phyloP scores from a whole-genome alignment of 2,329 filamentous ascomycete species.

The Xylaria sp. region DNA sequence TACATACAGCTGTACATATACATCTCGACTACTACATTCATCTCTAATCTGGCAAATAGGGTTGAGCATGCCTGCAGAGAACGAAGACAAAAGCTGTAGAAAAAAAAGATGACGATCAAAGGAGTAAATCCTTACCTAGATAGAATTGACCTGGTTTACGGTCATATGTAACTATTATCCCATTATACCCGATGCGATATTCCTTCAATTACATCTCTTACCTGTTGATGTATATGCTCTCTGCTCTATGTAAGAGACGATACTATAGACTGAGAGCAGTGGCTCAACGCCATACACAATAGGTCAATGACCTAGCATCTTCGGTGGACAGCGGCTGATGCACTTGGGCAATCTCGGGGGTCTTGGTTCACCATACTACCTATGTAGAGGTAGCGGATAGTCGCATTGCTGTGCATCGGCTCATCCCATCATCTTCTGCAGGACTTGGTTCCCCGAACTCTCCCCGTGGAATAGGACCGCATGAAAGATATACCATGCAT shows the following conservation, averaged over 20 bases:
- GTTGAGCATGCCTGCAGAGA: slow-evolving; percentile 3
- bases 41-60: slow-evolving; percentile 4
- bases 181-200: neutral
- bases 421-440: slow-evolving; percentile 28
- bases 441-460: slow-evolving; percentile 16
- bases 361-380: slow-evolving; percentile 2
- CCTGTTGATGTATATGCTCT: no score
- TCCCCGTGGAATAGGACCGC: slow-evolving; percentile 6
- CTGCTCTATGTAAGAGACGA: neutral
- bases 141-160: neutral
- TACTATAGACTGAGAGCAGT: neutral
- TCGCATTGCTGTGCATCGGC: slow-evolving; percentile 13
- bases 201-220: neutral
- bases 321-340: slow-evolving; percentile 3
- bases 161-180: neutral
- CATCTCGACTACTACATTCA: slow-evolving; percentile 1
- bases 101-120: neutral
- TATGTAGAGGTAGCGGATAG: neutral
- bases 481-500: slow-evolving; percentile 7
- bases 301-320: neutral
- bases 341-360: neutral
- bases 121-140: neutral
- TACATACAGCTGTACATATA: slow-evolving; percentile 4
- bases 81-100: neutral
- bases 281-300: slow-evolving; percentile 9